Base-by-base conservation (phyloP, 2,329 filamentous ascomycete genomes). In the Fusarium nanum region DNA sequence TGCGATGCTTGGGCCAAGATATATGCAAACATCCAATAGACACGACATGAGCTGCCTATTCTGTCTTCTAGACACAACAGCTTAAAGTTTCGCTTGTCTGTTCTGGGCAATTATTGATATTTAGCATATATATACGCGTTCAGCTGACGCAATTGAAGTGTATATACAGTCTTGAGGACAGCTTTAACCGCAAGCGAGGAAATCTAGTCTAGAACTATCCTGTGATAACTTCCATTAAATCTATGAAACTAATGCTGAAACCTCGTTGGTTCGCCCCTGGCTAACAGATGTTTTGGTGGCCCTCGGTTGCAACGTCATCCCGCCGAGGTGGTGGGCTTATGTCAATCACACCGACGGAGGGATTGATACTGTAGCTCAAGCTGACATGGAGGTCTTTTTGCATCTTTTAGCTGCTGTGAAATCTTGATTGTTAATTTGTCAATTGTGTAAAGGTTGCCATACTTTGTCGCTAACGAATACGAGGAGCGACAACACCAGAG, bases 221-320 rank as follows among this genome's bases (percentile, higher is more conserved):
- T 28, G 27, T 22, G 62, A 65, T 47, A 22, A 40, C 61, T 59
- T 58, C 22, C 12, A 46, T 41, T 25, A 49, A 50, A 30, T 62
- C 12, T 22, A 18, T 52, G 60, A 65, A 65, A 65, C 60, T 22
- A 60, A 65, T 53, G 13, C 54, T 60, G 63, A 61, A 67, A 67
- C 62, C 28, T 55, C 23, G 54, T 49, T 66, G 55, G 47, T 32
- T 53, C 42, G 40, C 27, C 61, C 63, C 48, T 65, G 56, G 30
- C 37, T 45, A 28, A 22, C 14, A 27, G 16, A 25, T 32, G 27
- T 22, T 40, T 27, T 52, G 34, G 49, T 41, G 49, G 49, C 23
- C 34, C 49, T 52, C 49, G 12, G n/a, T 52, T 41, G 49, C 30
- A 64, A 57, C 49, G 60, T 57, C 60, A 64, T 64, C 49, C 61